Conservation (phyloP, 2,329 filamentous ascomycete species). For the Neobulgaria alba region DNA sequence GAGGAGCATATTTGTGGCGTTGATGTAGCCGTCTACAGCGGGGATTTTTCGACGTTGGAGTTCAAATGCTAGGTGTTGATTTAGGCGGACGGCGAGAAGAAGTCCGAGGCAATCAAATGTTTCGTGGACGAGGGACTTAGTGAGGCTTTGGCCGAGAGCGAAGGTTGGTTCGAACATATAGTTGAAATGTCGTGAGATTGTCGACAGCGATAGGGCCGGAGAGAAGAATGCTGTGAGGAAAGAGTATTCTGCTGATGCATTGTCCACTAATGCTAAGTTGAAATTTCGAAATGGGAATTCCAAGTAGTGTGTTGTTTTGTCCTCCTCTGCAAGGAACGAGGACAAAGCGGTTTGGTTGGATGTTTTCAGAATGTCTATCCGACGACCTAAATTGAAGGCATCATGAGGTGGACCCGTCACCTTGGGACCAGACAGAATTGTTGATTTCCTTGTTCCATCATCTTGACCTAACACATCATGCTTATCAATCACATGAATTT, state of each 20-base stretch:
- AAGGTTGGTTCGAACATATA: conserved; percentile 90
- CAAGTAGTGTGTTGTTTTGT: conserved; percentile 74
- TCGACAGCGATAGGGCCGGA: conserved; percentile 62
- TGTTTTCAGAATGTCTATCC: conserved; percentile 72
- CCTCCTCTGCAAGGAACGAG: conserved; percentile 86
- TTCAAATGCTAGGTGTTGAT: conserved; percentile 90
- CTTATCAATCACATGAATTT: conserved; percentile 73
- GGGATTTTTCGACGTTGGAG: conserved; percentile 86
- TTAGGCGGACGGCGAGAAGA: conserved; percentile 83
- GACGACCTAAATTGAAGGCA: conserved; percentile 79
- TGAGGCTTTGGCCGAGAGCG: conserved; percentile 67
- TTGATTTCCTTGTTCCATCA: conserved; percentile 56
- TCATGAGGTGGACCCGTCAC: conserved; percentile 60
- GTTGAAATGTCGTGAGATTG: conserved; percentile 73
- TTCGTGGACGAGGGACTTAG: conserved; percentile 65
- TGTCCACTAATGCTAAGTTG: conserved; percentile 89
- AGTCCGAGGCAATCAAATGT: conserved; percentile 81
- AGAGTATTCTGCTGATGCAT: conserved; percentile 88
- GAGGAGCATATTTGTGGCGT: conserved; percentile 88
- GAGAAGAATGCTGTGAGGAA: conserved; percentile 89
- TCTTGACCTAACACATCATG: conserved; percentile 78
- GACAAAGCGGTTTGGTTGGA: conserved; percentile 68
- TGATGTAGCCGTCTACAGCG: conserved; percentile 82
- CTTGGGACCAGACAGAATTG: conserved; percentile 44
- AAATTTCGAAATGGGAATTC: conserved; percentile 91